Base-by-base conservation (phyloP, 768 basidiomycete genomes). In the Strobilomyces dryophilus region DNA sequence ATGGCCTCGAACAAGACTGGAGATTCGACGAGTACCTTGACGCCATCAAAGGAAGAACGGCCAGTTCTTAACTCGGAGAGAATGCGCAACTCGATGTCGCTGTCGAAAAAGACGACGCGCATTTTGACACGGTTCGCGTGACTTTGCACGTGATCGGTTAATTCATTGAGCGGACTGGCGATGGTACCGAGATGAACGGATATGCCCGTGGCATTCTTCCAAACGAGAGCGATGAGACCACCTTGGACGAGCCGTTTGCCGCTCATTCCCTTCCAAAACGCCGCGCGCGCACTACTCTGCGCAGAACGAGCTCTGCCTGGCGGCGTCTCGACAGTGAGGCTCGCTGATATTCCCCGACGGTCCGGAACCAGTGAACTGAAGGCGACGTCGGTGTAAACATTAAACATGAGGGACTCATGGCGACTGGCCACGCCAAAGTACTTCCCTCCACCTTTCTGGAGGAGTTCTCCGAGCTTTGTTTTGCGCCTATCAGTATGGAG, bases 1-100 rank as follows among this genome's bases (percentile, higher is more conserved):
- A 85, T 77, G 0, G 83, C 73, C 54, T 86, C 86, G 54, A 78
- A 87, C 79, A 89, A 78, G 52, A 88, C 78, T 0, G 79, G 76
- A 0, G 79, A 75, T 54, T 89, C 86, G 14, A 88, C 68, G 21
- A 88, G 68, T 3, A 85, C 47, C 45, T 57, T 71, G 65, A 41
- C 46, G 29, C 34, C 57, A 20, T 65, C 48, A 1, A 45, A 54
- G 14, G 65, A 60, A 41, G 63, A 62, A 18, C 71, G 62, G 1
- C 55, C 48, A 62, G 60, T 49, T 52, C 50, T 52, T 45, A 79
- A 54, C 41, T 75, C 72, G 12, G 74, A 75, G 1, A 77, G 59
- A 12, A 76, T 71, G 42, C 70, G 64, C 8, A 85, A 62, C 59
- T 85, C 78, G 1, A 85, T 68, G 9, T 73, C 71, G 3, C 79